A percentile compares a stretch with the other conserved stretches of the same genome.
Conservation (phyloP, 1,284 basidiomycete genomes). For the Cystobasidium slooffiae region DNA sequence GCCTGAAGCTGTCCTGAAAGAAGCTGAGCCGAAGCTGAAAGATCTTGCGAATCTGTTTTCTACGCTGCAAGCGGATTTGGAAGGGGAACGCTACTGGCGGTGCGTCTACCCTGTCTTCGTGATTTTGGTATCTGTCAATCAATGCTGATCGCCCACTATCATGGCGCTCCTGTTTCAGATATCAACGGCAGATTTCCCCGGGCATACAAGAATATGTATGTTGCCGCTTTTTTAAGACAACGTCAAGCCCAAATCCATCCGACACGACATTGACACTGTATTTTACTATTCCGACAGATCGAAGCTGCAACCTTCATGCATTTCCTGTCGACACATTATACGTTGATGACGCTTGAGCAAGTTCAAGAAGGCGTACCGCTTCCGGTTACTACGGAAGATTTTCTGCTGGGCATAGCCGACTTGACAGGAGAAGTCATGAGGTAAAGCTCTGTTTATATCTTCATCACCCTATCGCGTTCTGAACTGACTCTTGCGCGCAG, state of each 20-base stretch:
- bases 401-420: constrained; percentile 89
- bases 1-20: constrained; percentile 60
- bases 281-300: constrained; percentile 65
- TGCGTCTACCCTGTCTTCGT: constrained; percentile 51
- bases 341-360: constrained; percentile 66
- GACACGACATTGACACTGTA: background rate
- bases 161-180: constrained; percentile 41
- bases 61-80: constrained; percentile 68
- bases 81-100: constrained; percentile 71
- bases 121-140: background rate
- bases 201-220: constrained; percentile 58
- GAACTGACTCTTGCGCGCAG: constrained; percentile 53
- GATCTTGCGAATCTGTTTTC: constrained; percentile 73
- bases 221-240: constrained; percentile 33
- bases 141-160: background rate
- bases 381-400: constrained; percentile 74
- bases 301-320: constrained; percentile 88
- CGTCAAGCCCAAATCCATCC: background rate
- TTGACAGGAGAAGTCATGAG: constrained; percentile 98
- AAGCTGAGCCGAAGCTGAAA: constrained; percentile 69
- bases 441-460: constrained; percentile 70
- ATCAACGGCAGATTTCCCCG: constrained; percentile 51
- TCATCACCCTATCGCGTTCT: background rate
- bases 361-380: constrained; percentile 72
- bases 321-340: constrained; percentile 63